Conservation (phyloP, 306 rosid species). For the Quillaja saponaria region DNA sequence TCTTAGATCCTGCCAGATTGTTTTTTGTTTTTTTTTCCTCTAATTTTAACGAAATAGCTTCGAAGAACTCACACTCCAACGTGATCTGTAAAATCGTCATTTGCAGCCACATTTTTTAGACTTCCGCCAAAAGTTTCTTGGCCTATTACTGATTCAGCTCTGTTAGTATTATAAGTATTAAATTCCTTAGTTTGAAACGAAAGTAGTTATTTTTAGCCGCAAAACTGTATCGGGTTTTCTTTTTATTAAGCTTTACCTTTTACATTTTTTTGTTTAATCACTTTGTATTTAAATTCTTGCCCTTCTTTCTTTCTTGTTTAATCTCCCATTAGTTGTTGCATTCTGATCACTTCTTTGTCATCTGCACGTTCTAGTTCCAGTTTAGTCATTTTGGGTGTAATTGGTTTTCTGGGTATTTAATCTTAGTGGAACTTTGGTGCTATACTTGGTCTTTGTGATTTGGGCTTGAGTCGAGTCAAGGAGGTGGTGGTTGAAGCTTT, state of each 20-base stretch:
- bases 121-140: constrained; percentile 33
- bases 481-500: constrained; percentile 37
- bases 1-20: constrained; percentile 40
- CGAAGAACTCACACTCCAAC: constrained; percentile 31
- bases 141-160: constrained; percentile 23
- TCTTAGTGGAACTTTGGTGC: constrained; percentile 35
- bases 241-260: constrained; percentile 21
- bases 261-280: constrained; percentile 3
- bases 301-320: not conserved
- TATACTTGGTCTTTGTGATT: constrained; percentile 36
- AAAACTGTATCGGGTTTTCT: constrained; percentile 25
- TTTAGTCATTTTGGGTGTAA: constrained; percentile 31
- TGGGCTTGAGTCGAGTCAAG: constrained; percentile 39
- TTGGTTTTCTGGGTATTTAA: constrained; percentile 37
- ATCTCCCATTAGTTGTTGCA: constrained; percentile 24
- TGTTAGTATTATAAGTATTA: constrained; percentile 14
- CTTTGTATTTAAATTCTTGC: constrained; percentile 24
- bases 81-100: constrained; percentile 47
- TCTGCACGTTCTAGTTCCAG: constrained; percentile 32
- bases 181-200: constrained; percentile 24
- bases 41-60: constrained; percentile 17
- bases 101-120: constrained; percentile 57
- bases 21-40: constrained; percentile 36
- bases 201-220: constrained; percentile 28
- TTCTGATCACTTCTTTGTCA: constrained; percentile 33